Evolutionary conservation across 345 rosid genomes (phyloP).

Genomic region (Eutrema yunnanense): DNA sequence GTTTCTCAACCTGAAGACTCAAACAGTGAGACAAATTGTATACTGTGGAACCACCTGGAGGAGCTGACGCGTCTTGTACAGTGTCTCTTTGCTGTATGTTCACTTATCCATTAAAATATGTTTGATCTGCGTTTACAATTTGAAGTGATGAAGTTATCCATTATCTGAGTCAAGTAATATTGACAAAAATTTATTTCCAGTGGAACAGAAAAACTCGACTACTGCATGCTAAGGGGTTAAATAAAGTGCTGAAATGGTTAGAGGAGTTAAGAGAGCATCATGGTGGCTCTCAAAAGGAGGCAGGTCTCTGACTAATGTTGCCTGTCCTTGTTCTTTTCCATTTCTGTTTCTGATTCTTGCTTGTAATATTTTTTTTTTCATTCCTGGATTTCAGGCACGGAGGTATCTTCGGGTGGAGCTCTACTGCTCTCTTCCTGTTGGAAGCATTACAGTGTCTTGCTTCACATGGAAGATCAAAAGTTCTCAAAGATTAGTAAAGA

Average conservation of each 20-base stretch:
- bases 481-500: slow-evolving; percentile 53
- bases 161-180: slow-evolving; percentile 1
- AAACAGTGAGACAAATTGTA: slow-evolving; percentile 29
- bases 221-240: slow-evolving; percentile 76
- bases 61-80: slow-evolving; percentile 51
- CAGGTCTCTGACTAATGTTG: slow-evolving; percentile 46
- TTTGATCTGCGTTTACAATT: not conserved
- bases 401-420: slow-evolving; percentile 35
- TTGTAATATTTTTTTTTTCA: slow-evolving; percentile 9
- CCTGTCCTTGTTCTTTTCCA: slow-evolving; percentile 11
- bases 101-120: slow-evolving; percentile 5
- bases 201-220: slow-evolving; percentile 82
- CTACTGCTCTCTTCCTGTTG: slow-evolving; percentile 78
- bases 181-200: slow-evolving; percentile 32
- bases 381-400: slow-evolving; percentile 38
- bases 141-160: not conserved
- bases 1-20: slow-evolving; percentile 29
- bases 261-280: slow-evolving; percentile 46
- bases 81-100: slow-evolving; percentile 63
- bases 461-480: slow-evolving; percentile 70
- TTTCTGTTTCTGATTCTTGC: slow-evolving; percentile 17
- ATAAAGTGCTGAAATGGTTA: slow-evolving; percentile 77
- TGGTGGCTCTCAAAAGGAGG: slow-evolving; percentile 48
- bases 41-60: slow-evolving; percentile 60
- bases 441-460: slow-evolving; percentile 67